Percentiles rank a stretch among this genome's conserved stretches.
Evolutionary conservation across 2,329 filamentous ascomycete genomes (phyloP).

Genomic region (Xylariaceae sp.): DNA sequence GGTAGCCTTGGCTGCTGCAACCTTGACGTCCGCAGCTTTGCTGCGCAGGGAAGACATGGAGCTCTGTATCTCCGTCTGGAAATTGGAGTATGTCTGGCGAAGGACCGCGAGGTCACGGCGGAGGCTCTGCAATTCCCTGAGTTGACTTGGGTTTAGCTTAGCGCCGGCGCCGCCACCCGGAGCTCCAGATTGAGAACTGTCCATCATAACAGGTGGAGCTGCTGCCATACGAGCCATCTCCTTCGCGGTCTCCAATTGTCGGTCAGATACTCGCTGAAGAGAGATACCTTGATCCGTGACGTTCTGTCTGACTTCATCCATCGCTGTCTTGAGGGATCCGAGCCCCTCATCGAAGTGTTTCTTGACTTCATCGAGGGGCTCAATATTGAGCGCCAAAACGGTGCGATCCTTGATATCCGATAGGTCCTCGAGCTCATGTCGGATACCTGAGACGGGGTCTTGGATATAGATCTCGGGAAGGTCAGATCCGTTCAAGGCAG

Average conservation of each 20-base stretch:
- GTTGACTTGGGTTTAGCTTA: conserved; percentile 55
- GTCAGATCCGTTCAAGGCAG: conserved; percentile 87
- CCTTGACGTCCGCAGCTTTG: conserved; percentile 80
- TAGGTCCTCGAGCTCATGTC: conserved; percentile 92
- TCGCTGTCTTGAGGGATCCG: conserved; percentile 69
- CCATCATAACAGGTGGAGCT: conserved; percentile 41
- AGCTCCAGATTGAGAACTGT: conserved; percentile 43
- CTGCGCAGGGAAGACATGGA: conserved; percentile 80
- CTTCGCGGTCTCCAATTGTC: conserved; percentile 83
- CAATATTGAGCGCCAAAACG: conserved; percentile 91
- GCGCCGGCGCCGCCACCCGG: conserved; percentile 19
- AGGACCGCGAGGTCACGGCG: conserved; percentile 86
- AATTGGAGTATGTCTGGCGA: conserved; percentile 88
- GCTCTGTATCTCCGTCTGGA: conserved; percentile 80
- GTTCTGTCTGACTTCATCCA: conserved; percentile 81
- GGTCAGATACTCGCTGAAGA: conserved; percentile 82
- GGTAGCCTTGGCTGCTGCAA: conserved; percentile 63
- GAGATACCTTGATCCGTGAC: conserved; percentile 78
- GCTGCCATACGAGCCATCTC: conserved; percentile 67
- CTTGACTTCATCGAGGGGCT: conserved; percentile 92
- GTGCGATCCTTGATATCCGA: conserved; percentile 90
- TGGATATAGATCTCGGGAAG: conserved; percentile 97
- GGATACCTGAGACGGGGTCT: conserved; percentile 90
- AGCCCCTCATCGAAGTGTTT: conserved; percentile 92
- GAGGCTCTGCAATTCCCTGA: conserved; percentile 75